These are phyloP conservation scores for Rheum nobile DNA, from an alignment of 148 eudicot species.

Conservation along the genomic window DNA sequence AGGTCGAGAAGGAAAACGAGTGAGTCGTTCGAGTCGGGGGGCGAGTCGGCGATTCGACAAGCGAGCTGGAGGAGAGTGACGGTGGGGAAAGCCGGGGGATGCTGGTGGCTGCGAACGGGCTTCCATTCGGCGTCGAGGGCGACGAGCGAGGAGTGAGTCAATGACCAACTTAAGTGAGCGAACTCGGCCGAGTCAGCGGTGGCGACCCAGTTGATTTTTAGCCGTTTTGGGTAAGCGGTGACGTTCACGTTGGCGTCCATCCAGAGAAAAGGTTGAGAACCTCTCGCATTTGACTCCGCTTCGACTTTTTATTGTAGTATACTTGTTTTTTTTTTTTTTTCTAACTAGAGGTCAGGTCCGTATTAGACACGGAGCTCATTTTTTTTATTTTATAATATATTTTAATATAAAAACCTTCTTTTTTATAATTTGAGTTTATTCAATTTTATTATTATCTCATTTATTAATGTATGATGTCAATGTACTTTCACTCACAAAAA, in stretches of 20 bases:
- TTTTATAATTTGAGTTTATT: too few relatives aligned
- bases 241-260: conserved; percentile 1
- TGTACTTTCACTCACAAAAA: too few relatives aligned
- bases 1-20: conserved; percentile 53
- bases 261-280: neutral
- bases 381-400: too few relatives aligned
- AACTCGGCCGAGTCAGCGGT: conserved; percentile 60
- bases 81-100: conserved; percentile 37
- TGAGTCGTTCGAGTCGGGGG: conserved; percentile 11
- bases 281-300: neutral
- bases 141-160: conserved; percentile 31
- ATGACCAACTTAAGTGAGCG: conserved; percentile 27
- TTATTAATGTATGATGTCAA: too few relatives aligned
- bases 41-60: conserved; percentile 32
- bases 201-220: conserved; percentile 25
- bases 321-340: too few relatives aligned
- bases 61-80: conserved; percentile 91
- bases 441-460: too few relatives aligned
- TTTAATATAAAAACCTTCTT: too few relatives aligned
- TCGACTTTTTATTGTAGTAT: neutral
- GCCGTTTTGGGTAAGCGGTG: conserved; percentile 11
- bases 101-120: conserved; percentile 21
- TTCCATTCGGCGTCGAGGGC: conserved; percentile 69
- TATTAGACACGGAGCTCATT: too few relatives aligned
- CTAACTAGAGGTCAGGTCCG: too few relatives aligned